phyloP scores from a whole-genome alignment of 2,329 filamentous ascomycete species.

The Aspergillus pseudoviridinutans region DNA sequence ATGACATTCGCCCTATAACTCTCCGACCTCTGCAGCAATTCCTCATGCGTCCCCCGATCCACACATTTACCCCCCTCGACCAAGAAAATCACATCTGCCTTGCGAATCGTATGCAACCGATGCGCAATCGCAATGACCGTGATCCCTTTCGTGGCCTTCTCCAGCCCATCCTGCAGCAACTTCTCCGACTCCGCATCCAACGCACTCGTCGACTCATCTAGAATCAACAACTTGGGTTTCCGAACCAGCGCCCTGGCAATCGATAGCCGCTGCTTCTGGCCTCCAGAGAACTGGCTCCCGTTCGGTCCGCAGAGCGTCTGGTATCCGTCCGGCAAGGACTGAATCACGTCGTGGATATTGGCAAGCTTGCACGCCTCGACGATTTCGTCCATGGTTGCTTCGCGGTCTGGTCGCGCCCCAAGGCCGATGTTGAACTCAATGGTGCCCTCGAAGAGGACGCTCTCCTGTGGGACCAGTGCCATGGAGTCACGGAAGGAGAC shows the following conservation, averaged over 20 bases:
- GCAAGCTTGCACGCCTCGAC: conserved; percentile 64
- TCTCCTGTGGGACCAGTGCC: conserved; percentile 47
- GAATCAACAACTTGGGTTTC: conserved; percentile 52
- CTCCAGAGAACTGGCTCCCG: conserved; percentile 53
- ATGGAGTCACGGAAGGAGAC: conserved; percentile 43
- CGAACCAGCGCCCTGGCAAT: conserved; percentile 57
- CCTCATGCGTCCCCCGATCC: conserved; percentile 60
- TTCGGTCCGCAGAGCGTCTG: conserved; percentile 57
- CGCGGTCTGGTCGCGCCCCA: conserved; percentile 49
- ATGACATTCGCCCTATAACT: conserved; percentile 39
- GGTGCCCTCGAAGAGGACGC: conserved; percentile 46
- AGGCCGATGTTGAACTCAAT: conserved; percentile 46
- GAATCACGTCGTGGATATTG: conserved; percentile 68
- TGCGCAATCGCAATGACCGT: conserved; percentile 43
- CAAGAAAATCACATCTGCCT: conserved; percentile 75
- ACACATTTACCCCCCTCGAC: conserved; percentile 64
- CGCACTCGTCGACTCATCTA: conserved; percentile 60
- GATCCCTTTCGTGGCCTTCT: conserved; percentile 30
- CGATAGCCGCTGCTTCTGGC: conserved; percentile 56
- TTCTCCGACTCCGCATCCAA: conserved; percentile 53
- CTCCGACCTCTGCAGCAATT: conserved; percentile 49
- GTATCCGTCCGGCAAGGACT: conserved; percentile 61
- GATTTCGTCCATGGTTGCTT: conserved; percentile 58
- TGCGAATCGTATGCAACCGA: conserved; percentile 50
- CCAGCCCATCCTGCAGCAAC: conserved; percentile 43